Evolutionary conservation across 192 early-diverging fungal genomes (phyloP), one percentile per base, ranked within the genome.

Genomic region (Umbelopsis ramanniana): DNA sequence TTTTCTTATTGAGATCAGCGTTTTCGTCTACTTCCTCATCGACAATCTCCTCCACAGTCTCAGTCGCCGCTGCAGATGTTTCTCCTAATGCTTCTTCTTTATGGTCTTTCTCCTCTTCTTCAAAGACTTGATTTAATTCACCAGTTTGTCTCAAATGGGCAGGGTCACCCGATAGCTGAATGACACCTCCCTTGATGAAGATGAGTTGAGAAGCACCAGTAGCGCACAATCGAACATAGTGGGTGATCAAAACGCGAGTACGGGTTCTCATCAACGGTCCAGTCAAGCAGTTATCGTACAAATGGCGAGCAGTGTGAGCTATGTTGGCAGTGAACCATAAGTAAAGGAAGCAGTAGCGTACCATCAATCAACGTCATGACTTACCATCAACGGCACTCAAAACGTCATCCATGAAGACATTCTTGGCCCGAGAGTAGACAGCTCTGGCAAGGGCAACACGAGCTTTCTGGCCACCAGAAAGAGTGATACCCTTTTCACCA

Each of bases 381-480:
- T 23, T 70, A 75, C 91, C 89, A 74, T 99, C 98, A 0, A 98
- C 95, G 7, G 96, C 96, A 1, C 91, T 93, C 26, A 98, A 84
- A 48, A 89, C 91, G 77, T 96, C 96, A 80, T 98, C 96, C 69
- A 95, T 85, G 3, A 97, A 67, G 29, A 97, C 73, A 43, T 85
- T 84, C 6, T 84, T 81, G 1, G 90, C 87, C n/a, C 81, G 68
- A 43, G 84, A 87, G 75, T 96, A 98, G 14, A 97, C 87, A 12
- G 95, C 95, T 17, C 97, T 85, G 1, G 94, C 96, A 23, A 98
- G 84, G 0, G 94, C 81, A 38, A 99, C 88, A 35, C 96, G 82
- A 69, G 92, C 92, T 81, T 95, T 96, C 81, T 97, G 96, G 11
- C 93, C 94, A 33, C 95, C 96, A 22, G 90, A 92, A n/a, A 96